Conservation (phyloP, 192 early-diverging fungal genomes). For the Lobosporangium transversale region DNA sequence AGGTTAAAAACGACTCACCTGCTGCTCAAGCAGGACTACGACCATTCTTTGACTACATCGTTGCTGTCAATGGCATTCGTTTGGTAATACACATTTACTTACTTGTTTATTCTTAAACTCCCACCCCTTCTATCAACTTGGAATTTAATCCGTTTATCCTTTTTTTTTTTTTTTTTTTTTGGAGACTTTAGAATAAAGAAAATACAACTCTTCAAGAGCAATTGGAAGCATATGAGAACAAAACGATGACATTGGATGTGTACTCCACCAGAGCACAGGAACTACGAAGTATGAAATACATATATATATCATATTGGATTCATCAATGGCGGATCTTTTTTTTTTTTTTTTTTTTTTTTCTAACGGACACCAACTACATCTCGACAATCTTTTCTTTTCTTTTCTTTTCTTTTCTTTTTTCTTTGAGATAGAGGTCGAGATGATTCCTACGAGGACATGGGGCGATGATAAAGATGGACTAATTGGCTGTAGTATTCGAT, state of each 20-base stretch:
- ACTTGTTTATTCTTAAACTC: too few species aligned
- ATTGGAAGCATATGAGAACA: constrained; percentile 53
- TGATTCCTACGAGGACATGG: constrained; percentile 52
- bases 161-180: not conserved
- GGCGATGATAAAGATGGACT: constrained; percentile 48
- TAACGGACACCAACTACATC: not conserved
- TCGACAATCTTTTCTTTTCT: too few species aligned
- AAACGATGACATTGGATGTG: constrained; percentile 58
- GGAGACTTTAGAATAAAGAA: constrained; percentile 46
- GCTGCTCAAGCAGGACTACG: constrained; percentile 70
- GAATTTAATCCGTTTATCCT: too few species aligned
- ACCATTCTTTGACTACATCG: constrained; percentile 81
- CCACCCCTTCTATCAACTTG: too few species aligned
- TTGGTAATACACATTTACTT: too few species aligned
- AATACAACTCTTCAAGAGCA: constrained; percentile 51
- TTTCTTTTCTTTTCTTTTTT: too few species aligned
- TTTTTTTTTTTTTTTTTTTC: too few species aligned
- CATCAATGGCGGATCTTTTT: not conserved
- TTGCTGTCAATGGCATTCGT: constrained; percentile 65
- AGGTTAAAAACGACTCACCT: constrained; percentile 75
- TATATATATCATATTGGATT: too few species aligned
- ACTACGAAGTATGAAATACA: constrained; percentile 57
- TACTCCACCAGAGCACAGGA: constrained; percentile 68
- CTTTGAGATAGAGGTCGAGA: constrained; percentile 51
- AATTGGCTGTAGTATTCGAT: constrained; percentile 69